Conservation (phyloP, 1,284 basidiomycete species). For the Trichosporon faecale region DNA sequence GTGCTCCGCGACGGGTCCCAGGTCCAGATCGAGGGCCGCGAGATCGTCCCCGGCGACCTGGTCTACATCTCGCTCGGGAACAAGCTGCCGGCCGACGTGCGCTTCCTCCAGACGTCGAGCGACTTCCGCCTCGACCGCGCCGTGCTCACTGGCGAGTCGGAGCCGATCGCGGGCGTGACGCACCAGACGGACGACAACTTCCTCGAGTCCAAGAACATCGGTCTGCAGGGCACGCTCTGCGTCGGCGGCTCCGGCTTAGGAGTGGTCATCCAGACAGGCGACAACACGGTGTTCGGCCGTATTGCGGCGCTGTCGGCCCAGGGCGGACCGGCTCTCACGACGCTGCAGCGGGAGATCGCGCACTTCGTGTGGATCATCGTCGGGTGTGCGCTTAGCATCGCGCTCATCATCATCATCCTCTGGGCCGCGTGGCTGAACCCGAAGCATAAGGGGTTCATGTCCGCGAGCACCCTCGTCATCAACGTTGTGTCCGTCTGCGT, state of each 20-base stretch:
- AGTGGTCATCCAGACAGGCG: conserved; percentile 61
- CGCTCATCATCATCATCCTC: conserved; percentile 55
- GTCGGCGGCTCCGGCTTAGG: conserved; percentile 60
- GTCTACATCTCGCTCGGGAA: conserved; percentile 49
- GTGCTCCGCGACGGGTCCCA: conserved; percentile 50
- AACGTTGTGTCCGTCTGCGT: conserved; percentile 63
- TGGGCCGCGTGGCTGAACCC: conserved; percentile 59
- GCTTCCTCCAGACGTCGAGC: conserved; percentile 55
- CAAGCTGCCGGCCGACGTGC: conserved; percentile 57
- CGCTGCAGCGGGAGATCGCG: conserved; percentile 52
- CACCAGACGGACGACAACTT: conserved; percentile 60
- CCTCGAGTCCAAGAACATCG: conserved; percentile 64
- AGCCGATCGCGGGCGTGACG: conserved; percentile 58
- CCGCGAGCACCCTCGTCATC: conserved; percentile 58
- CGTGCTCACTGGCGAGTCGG: conserved; percentile 63
- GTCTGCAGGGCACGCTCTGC: conserved; percentile 63
- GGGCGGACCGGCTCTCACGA: conserved; percentile 53
- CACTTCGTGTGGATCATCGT: conserved; percentile 55
- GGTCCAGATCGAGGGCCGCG: conserved; percentile 37
- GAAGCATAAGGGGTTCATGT: conserved; percentile 60
- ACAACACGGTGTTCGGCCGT: conserved; percentile 61
- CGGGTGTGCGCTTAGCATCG: conserved; percentile 58
- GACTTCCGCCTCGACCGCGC: conserved; percentile 64
- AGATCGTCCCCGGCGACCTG: conserved; percentile 52
- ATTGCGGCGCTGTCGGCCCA: conserved; percentile 60